Conservation (phyloP, 2,329 filamentous ascomycete genomes). For the Gnomoniopsis sp. region DNA sequence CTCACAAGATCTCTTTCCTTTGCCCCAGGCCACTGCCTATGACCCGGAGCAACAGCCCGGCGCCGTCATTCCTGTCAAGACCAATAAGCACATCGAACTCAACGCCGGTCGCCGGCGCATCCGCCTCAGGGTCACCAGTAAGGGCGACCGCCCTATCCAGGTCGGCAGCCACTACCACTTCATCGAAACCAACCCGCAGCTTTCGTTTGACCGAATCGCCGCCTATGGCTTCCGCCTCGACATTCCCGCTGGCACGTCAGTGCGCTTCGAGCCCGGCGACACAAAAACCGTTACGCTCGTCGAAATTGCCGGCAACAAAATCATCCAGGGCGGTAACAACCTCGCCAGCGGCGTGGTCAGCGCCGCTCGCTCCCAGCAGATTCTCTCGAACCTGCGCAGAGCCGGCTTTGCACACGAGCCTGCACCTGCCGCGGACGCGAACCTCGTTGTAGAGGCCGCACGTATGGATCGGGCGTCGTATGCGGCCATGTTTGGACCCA, state of each 20-base stretch:
- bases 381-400: constrained; percentile 63
- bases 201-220: constrained; percentile 80
- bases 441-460: constrained; percentile 55
- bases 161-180: constrained; percentile 96
- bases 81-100: constrained; percentile 53
- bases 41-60: constrained; percentile 69
- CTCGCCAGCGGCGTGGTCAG: constrained; percentile 74
- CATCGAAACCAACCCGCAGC: constrained; percentile 85
- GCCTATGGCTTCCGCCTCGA: constrained; percentile 86
- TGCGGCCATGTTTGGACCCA: constrained; percentile 87
- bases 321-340: constrained; percentile 81
- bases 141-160: constrained; percentile 86
- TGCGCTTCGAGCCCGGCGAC: constrained; percentile 92
- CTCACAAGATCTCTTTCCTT: constrained; percentile 59
- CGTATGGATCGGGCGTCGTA: constrained; percentile 78
- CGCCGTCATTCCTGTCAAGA: constrained; percentile 70
- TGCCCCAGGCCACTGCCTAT: constrained; percentile 63
- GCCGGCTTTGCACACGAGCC: constrained; percentile 77
- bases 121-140: constrained; percentile 74
- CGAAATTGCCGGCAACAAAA: constrained; percentile 75
- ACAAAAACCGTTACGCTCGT: constrained; percentile 86
- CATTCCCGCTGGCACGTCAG: constrained; percentile 85
- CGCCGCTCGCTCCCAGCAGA: constrained; percentile 56
- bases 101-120: constrained; percentile 74
- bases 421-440: constrained; percentile 49